Evolutionary conservation across 202 grass and related monocot genomes (phyloP).

Genomic region (Panicum hallii): DNA sequence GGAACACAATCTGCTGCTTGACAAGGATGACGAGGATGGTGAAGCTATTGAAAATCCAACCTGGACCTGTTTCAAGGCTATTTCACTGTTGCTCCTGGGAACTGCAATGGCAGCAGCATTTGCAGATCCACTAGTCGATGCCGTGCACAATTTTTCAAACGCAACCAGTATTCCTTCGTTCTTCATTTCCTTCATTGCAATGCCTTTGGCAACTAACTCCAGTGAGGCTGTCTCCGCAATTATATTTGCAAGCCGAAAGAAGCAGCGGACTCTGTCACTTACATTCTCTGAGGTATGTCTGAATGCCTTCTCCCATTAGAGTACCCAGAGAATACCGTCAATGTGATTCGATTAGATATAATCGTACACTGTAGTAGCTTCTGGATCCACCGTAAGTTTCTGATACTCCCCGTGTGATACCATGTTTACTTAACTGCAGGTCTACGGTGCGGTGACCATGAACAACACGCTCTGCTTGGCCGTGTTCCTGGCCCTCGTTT

Average conservation of each 20-base stretch:
- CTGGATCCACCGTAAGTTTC: neutral
- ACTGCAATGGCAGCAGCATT: constrained; percentile 80
- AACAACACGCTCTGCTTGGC: constrained; percentile 83
- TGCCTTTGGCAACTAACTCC: constrained; percentile 96
- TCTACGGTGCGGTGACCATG: constrained; percentile 91
- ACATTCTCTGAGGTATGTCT: constrained; percentile 89
- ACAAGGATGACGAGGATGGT: constrained; percentile 50
- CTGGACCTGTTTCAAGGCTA: constrained; percentile 68
- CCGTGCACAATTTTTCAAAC: constrained; percentile 80
- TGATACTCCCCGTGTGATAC: neutral
- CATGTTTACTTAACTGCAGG: constrained; percentile 45
- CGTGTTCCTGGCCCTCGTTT: constrained; percentile 77
- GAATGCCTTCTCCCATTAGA: neutral
- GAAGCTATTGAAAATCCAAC: constrained; percentile 64
- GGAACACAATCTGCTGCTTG: constrained; percentile 66
- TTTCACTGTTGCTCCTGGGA: constrained; percentile 76
- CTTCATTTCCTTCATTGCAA: constrained; percentile 93
- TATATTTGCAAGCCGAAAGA: constrained; percentile 89
- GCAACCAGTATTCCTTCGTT: constrained; percentile 89
- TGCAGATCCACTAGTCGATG: constrained; percentile 90
- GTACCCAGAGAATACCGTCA: neutral
- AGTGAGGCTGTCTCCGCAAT: constrained; percentile 95
- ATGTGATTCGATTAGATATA: neutral
- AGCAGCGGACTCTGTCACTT: constrained; percentile 75
- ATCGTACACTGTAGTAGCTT: neutral